Percentiles rank a stretch among this genome's conserved stretches.
Evolutionary conservation across 2,329 filamentous ascomycete species (phyloP).

Genomic region (Ilyonectria sp.): DNA sequence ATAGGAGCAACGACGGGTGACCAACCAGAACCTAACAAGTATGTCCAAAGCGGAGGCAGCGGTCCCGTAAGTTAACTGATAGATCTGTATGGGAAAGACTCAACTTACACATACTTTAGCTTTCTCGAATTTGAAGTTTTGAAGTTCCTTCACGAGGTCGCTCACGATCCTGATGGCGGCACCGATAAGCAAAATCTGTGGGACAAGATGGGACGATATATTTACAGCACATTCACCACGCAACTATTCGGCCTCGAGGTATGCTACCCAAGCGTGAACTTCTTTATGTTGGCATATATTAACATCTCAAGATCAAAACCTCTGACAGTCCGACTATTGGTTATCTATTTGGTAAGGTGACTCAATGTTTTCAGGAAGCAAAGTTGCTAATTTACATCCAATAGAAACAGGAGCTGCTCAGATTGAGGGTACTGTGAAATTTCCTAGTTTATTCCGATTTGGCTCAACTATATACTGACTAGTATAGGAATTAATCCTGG

Average conservation of each 20-base stretch:
- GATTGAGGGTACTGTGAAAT: conserved; percentile 6
- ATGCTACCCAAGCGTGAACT: background rate
- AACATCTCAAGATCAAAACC: conserved; percentile 14
- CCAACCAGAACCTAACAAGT: conserved; percentile 14
- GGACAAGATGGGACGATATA: conserved; percentile 18
- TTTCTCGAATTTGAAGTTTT: conserved; percentile 20
- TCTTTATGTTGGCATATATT: background rate
- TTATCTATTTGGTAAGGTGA: conserved; percentile 8
- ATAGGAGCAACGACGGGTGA: conserved; percentile 19
- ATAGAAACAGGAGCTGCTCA: conserved; percentile 12
- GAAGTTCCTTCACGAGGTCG: conserved; percentile 22
- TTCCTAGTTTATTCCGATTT: background rate
- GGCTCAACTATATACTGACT: background rate
- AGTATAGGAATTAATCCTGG: conserved; percentile 13
- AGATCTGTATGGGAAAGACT: background rate
- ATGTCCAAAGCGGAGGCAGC: conserved; percentile 9
- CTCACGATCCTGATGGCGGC: conserved; percentile 4
- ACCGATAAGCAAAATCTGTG: conserved; percentile 2
- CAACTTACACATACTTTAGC: background rate
- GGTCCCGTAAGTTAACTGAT: conserved; percentile 4
- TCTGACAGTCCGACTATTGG: conserved; percentile 9
- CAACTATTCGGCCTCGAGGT: conserved; percentile 22
- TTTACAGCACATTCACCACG: conserved; percentile 20
- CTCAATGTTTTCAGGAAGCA: background rate
- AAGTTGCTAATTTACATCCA: background rate